Evolutionary conservation across 768 basidiomycete species (phyloP).

Genomic region (Mycena galopus): DNA sequence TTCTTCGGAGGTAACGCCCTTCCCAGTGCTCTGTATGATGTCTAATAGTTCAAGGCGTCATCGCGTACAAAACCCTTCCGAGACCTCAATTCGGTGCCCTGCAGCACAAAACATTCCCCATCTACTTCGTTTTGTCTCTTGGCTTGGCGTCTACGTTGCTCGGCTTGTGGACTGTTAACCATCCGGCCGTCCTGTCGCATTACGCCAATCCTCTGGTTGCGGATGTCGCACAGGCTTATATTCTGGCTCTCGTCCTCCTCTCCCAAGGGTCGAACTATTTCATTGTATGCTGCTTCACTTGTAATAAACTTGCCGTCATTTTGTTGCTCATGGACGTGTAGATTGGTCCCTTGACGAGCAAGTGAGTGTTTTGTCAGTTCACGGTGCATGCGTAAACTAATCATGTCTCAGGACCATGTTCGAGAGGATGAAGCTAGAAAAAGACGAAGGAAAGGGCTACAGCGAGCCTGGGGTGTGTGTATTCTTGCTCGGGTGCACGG

Average conservation of each 20-base stretch:
- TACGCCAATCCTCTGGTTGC: slow-evolving; percentile 61
- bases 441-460: slow-evolving; percentile 77
- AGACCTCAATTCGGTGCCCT: slow-evolving; percentile 80
- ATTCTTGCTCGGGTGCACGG: not conserved
- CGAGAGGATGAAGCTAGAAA: slow-evolving; percentile 78
- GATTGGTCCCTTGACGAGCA: slow-evolving; percentile 79
- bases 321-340: not conserved
- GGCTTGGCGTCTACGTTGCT: slow-evolving; percentile 67
- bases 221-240: slow-evolving; percentile 77
- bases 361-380: slow-evolving; percentile 52
- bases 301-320: not conserved
- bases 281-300: slow-evolving; percentile 48
- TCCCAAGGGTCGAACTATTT: slow-evolving; percentile 74
- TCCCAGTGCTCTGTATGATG: not conserved
- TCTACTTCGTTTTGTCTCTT: slow-evolving; percentile 78
- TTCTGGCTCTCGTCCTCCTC: slow-evolving; percentile 59
- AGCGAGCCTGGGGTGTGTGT: slow-evolving; percentile 70
- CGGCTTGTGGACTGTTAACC: slow-evolving; percentile 68
- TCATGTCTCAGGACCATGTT: slow-evolving; percentile 74
- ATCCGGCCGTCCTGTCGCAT: slow-evolving; percentile 66
- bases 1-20: slow-evolving; percentile 69
- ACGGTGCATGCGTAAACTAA: not conserved
- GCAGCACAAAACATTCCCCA: slow-evolving; percentile 80
- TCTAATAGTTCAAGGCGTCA: slow-evolving; percentile 57
- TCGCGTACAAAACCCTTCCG: slow-evolving; percentile 71